phyloP scores from a whole-genome alignment of 176 grass and related monocot species.

The Oryza punctata region DNA sequence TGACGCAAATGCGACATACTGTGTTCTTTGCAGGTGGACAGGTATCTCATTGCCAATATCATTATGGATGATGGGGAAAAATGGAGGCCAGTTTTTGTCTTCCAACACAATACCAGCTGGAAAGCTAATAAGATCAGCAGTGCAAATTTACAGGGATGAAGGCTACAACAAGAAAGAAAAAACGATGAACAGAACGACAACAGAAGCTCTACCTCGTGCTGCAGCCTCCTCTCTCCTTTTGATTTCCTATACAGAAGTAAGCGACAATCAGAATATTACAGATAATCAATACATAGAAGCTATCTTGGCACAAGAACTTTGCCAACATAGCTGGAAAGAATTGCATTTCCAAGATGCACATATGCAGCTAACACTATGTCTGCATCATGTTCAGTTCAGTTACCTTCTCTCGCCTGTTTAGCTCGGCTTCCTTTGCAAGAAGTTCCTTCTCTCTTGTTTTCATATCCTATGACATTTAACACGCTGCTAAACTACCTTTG shows the following conservation, averaged over 20 bases:
- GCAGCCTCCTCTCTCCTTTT: constrained; percentile 64
- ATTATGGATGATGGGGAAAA: constrained; percentile 79
- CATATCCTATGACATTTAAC: constrained; percentile 39
- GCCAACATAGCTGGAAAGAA: not conserved
- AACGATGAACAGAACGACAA: not conserved
- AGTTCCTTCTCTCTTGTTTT: constrained; percentile 74
- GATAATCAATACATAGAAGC: not conserved
- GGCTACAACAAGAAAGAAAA: not conserved
- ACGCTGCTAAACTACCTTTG: not conserved
- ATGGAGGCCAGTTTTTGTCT: constrained; percentile 80
- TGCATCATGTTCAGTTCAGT: not conserved
- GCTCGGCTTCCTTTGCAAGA: constrained; percentile 56
- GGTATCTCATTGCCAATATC: constrained; percentile 82
- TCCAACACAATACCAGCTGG: constrained; percentile 58
- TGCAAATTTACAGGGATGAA: not conserved
- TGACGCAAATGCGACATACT: constrained; percentile 66
- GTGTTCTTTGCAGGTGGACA: constrained; percentile 58
- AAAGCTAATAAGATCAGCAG: constrained; percentile 13
- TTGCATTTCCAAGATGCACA: not conserved
- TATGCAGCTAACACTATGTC: not conserved
- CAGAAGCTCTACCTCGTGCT: constrained; percentile 35
- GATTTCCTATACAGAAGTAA: constrained; percentile 44
- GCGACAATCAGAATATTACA: not conserved
- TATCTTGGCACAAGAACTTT: not conserved
- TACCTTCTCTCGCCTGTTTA: constrained; percentile 76